Evolutionary conservation across 345 rosid genomes (phyloP).

Genomic region (Eucalyptus sp.): DNA sequence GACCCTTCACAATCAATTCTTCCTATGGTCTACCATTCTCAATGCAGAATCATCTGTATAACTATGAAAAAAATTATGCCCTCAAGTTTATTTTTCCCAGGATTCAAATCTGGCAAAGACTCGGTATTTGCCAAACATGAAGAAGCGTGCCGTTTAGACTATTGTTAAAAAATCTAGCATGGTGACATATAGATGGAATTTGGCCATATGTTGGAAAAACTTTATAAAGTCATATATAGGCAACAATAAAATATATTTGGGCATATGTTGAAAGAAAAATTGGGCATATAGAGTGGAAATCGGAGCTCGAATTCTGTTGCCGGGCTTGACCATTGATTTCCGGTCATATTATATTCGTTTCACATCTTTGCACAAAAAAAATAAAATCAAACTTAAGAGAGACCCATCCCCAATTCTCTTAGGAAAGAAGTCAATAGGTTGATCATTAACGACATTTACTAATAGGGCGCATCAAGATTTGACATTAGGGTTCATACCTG

Average conservation of each 20-base stretch:
- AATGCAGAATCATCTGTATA: not conserved
- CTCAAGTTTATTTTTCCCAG: not conserved
- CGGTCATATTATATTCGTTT: not conserved
- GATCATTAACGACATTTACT: not conserved
- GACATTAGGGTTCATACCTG: not conserved
- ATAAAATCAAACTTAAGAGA: not conserved
- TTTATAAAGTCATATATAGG: not conserved
- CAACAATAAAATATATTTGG: not conserved
- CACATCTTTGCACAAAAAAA: accelerated
- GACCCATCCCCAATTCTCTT: not conserved
- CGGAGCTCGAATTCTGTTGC: not conserved
- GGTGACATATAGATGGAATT: not conserved
- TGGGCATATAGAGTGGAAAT: not conserved
- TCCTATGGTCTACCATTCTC: not conserved
- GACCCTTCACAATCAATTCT: not conserved
- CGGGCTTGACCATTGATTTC: too few relatives aligned
- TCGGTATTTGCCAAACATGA: not conserved
- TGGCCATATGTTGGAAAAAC: not conserved
- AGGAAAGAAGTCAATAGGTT: not conserved
- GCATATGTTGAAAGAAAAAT: not conserved
- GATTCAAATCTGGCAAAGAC: not conserved
- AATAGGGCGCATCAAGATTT: not conserved
- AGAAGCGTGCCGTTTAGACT: not conserved
- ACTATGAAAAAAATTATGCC: not conserved
- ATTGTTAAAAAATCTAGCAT: not conserved